A percentile compares a stretch with the other conserved stretches of the same genome.
Conservation (phyloP, 2,329 filamentous ascomycete genomes). For the Macrophomina phaseolina region DNA sequence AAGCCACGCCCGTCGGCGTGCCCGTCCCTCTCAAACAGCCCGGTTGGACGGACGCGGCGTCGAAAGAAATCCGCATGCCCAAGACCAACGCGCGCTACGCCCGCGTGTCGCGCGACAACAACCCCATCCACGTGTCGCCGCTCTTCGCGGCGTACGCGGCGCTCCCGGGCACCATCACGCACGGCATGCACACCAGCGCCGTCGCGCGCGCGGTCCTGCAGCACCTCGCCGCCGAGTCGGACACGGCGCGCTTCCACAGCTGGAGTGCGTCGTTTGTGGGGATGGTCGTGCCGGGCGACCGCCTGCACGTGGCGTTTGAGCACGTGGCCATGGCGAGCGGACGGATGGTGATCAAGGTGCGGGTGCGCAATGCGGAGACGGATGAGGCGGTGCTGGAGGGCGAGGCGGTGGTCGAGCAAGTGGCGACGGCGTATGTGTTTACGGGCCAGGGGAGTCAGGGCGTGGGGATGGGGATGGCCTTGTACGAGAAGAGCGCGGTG, state of each 20-base stretch:
- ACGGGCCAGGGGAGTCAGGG: slow-evolving; percentile 51
- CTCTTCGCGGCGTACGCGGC: slow-evolving; percentile 43
- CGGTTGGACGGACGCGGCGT: neutral
- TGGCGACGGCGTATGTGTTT: slow-evolving; percentile 46
- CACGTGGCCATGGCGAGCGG: slow-evolving; percentile 46
- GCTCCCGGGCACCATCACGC: slow-evolving; percentile 48
- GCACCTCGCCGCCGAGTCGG: slow-evolving; percentile 1
- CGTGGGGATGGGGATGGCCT: slow-evolving; percentile 50
- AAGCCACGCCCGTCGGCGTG: slow-evolving; percentile 29
- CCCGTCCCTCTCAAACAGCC: slow-evolving; percentile 29
- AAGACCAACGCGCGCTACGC: slow-evolving; percentile 35
- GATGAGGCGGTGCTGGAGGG: slow-evolving; percentile 41
- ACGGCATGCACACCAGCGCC: slow-evolving; percentile 49
- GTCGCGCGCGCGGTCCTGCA: slow-evolving; percentile 39
- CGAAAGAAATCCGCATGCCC: slow-evolving; percentile 15
- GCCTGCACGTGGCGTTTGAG: slow-evolving; percentile 38
- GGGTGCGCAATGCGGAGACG: slow-evolving; percentile 37
- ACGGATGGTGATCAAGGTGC: slow-evolving; percentile 41
- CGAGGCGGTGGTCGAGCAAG: slow-evolving; percentile 40
- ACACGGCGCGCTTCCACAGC: slow-evolving; percentile 27
- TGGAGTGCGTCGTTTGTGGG: slow-evolving; percentile 42
- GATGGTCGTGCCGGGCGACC: slow-evolving; percentile 46
- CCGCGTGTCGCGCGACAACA: slow-evolving; percentile 45
- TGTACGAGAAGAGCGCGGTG: slow-evolving; percentile 42
- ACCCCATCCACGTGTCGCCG: slow-evolving; percentile 49